A percentile compares a stretch with the other conserved stretches of the same genome.
These are phyloP conservation scores for Ambrosia trifida DNA, from an alignment of 129 eudicot species.

Conservation along the genomic window DNA sequence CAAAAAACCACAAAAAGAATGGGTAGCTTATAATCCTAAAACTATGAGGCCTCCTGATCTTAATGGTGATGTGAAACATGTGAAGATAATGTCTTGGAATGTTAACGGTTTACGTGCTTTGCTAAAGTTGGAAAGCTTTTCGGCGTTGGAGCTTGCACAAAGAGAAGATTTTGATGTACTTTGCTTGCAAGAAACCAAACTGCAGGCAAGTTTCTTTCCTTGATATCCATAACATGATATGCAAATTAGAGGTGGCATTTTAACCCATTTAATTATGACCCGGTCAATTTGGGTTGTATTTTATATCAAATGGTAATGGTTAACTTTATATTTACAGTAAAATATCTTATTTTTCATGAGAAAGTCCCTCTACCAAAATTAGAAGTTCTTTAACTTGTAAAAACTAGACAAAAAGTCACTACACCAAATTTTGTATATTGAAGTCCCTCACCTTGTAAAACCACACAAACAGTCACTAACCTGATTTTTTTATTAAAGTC, in stretches of 20 bases:
- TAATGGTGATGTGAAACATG: slow-evolving; percentile 43
- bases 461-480: no score
- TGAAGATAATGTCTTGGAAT: slow-evolving; percentile 95
- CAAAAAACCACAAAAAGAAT: slow-evolving; percentile 92
- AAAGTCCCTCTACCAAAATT: no score
- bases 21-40: slow-evolving; percentile 85
- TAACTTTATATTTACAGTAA: background rate
- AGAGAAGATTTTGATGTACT: slow-evolving; percentile 92
- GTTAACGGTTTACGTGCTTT: slow-evolving; percentile 94
- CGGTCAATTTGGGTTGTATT: background rate
- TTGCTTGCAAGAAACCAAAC: slow-evolving; percentile 96
- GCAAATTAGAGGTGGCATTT: background rate
- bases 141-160: slow-evolving; percentile 71
- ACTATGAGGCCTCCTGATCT: slow-evolving; percentile 86
- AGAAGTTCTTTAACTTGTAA: no score
- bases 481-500: no score
- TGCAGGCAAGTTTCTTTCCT: slow-evolving; percentile 55
- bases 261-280: background rate
- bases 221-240: background rate
- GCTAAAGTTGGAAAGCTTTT: slow-evolving; percentile 63
- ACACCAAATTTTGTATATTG: no score
- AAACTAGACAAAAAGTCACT: no score
- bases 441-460: no score
- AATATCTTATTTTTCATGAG: no score
- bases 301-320: background rate